Evolutionary conservation across 2,329 filamentous ascomycete genomes (phyloP).

Genomic region (Ilyonectria sp.): DNA sequence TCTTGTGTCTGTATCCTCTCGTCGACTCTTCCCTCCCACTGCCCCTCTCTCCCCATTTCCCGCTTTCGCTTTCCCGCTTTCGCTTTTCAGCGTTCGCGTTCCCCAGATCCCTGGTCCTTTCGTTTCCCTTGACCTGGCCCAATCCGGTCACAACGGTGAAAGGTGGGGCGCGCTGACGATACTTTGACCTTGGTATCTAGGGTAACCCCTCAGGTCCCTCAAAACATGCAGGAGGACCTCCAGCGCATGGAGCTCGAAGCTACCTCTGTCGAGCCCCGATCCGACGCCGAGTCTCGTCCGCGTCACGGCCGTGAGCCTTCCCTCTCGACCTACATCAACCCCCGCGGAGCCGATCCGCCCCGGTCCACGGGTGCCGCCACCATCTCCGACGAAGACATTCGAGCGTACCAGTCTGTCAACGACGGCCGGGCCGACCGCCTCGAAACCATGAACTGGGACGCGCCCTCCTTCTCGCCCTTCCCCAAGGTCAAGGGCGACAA

Average conservation of each 20-base stretch:
- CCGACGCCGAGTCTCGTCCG: constrained; percentile 50
- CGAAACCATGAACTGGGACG: constrained; percentile 64
- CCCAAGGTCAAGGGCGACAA: constrained; percentile 89
- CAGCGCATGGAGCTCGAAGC: constrained; percentile 91
- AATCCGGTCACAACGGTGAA: constrained; percentile 47
- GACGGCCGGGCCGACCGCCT: constrained; percentile 53
- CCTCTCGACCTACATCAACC: constrained; percentile 57
- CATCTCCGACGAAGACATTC: constrained; percentile 56
- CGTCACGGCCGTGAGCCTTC: constrained; percentile 61
- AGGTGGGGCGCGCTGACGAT: constrained; percentile 58
- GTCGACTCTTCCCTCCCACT: constrained; percentile 35
- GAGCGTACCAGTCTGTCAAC: constrained; percentile 57
- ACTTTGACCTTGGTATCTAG: constrained; percentile 64
- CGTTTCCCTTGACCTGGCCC: constrained; percentile 42
- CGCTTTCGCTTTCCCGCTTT: constrained; percentile 3
- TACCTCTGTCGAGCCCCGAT: constrained; percentile 60
- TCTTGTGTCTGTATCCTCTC: constrained; percentile 34
- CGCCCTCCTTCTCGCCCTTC: constrained; percentile 91
- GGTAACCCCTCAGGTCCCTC: constrained; percentile 94
- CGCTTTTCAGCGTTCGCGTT: constrained; percentile 16
- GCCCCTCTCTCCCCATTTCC: constrained; percentile 34
- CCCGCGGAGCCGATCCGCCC: constrained; percentile 47
- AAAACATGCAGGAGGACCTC: constrained; percentile 96
- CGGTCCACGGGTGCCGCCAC: constrained; percentile 51
- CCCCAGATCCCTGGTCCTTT: constrained; percentile 33